Percentiles rank a stretch among this genome's conserved stretches.
Conservation (phyloP, 106 monocot species). For the Dioscorea zingiberensis region DNA sequence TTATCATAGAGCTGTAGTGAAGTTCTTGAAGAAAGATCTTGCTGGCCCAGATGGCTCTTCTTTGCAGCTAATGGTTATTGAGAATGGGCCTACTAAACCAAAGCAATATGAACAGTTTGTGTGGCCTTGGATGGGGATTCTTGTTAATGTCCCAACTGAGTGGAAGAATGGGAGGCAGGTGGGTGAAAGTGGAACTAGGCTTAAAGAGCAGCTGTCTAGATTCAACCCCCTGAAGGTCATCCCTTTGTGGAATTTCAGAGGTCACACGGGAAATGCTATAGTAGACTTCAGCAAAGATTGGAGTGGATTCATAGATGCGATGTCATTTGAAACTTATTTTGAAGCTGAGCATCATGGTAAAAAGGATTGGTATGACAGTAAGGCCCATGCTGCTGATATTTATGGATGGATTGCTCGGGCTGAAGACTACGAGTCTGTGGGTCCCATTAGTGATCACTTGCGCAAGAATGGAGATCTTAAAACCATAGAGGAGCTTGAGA, state of each 20-base stretch:
- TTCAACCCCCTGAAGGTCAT: slow-evolving; percentile 52
- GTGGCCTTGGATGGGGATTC: slow-evolving; percentile 77
- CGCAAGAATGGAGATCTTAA: slow-evolving; percentile 57
- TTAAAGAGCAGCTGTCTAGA: slow-evolving; percentile 33
- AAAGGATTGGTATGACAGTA: slow-evolving; percentile 28
- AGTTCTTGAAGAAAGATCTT: slow-evolving; percentile 38
- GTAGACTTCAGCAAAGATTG: slow-evolving; percentile 71
- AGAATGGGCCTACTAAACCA: slow-evolving; percentile 9
- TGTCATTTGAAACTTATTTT: slow-evolving; percentile 64
- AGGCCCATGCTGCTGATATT: slow-evolving; percentile 11
- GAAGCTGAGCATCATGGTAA: slow-evolving; percentile 30
- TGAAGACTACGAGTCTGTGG: slow-evolving; percentile 44
- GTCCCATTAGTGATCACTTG: slow-evolving; percentile 39
- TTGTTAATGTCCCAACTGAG: slow-evolving; percentile 62
- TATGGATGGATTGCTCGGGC: slow-evolving; percentile 74
- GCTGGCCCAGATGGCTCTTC: slow-evolving; percentile 4
- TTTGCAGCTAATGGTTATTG: slow-evolving; percentile 6
- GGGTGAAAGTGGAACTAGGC: slow-evolving; percentile 36
- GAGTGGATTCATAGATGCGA: slow-evolving; percentile 63
- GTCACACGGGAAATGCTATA: slow-evolving; percentile 58
- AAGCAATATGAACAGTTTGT: slow-evolving; percentile 50
- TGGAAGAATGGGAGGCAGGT: slow-evolving; percentile 29
- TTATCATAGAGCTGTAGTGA: slow-evolving; percentile 47
- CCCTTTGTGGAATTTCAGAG: slow-evolving; percentile 40
- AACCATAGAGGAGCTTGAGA: slow-evolving; percentile 35